Base-by-base conservation (phyloP, 2,329 filamentous ascomycete species). In the Cordyceps farinosa region DNA sequence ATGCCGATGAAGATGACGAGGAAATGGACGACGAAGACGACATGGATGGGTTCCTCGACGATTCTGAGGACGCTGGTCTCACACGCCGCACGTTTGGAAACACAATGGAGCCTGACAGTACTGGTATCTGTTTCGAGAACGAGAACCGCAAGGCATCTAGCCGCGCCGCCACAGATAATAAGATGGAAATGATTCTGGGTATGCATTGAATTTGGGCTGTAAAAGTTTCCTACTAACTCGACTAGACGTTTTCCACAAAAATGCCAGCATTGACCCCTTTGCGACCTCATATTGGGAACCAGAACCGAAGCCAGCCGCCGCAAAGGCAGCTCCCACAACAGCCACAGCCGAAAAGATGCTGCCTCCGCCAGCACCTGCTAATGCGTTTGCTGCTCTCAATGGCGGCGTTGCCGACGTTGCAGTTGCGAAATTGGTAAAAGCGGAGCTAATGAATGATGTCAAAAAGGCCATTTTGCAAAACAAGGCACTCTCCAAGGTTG, bases 41-140 rank as follows among this genome's bases (percentile, higher is more conserved):
- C 65, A 90, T 97, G 87, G 91, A 92, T 4, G 93, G 87, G 22
- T 97, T 97, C 71, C 80, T 97, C 1, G 93, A 97, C 68, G 91
- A 96, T 69, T 91, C 91, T 6, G 91, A 96, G 60, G 91, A 95
- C 65, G 71, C 75, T 70, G 84, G 78, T 65, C 77, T 75, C 72
- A 79, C 76, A 67, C 80, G 74, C 83, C 84, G 79, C 78, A 84
- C 73, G 75, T 88, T 77, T 84, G 69, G 84, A 79, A 86, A 87
- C 36, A 87, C 91, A 67, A 82, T 96, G 70, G 86, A 93, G 70
- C 91, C 92, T 0, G 80, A 90, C 48, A 90, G 84, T 71, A 91
- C 87, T 3, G 95, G 94, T 0, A 78, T 98, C 10, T 95, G 90
- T 72, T 99, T 92, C 85, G 91, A 96, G 71, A 83, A 89, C 70